Evolutionary conservation across 495 filamentous ascomycete species (phyloP), one percentile per base, ranked within the genome.

Genomic region (Chlorociboria aeruginascens): DNA sequence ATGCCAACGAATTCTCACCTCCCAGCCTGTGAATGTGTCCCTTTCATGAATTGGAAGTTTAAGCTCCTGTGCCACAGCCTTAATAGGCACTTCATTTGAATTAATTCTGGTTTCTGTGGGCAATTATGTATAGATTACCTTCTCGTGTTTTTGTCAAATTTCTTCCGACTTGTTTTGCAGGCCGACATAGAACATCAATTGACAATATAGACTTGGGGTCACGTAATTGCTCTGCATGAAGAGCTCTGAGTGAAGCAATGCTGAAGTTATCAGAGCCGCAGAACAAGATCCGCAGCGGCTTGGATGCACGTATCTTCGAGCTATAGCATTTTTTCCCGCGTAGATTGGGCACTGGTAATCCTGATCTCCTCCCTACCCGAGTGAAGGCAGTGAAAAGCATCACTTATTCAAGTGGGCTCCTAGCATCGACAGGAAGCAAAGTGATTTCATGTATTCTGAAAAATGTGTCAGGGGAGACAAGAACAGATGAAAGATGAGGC

Each of bases 181-280:
- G 83, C 40, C 83, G 73, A 50, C 85, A 86, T 8, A 95, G 78
- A 1, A 98, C 89, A 63, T 95, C 85, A 53, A 98, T 88, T 0
- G 86, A 90, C 41, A 67, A 65, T 51, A 98, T 83, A 3, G 78
- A 65, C 10, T 67, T 61, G 3, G 73, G 68, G 25, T 78, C 65
- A 12, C 62, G 54, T 16, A 66, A 30, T 40, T 79, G 71, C 57
- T 89, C 80, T 2, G 59, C 55, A 57, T 85, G 65, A 39, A 98
- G 67, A 16, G 83, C 84, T 42, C 69, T 68, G 40, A 98, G 71
- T 2, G 89, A 87, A 32, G 76, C 76, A 58, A 82, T 81, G 65
- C 89, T 95, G 65, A 96, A 95, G 6, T 83, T 72, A 60, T 98
- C 92, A 9, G 93, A 93, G 25, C 92, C 92, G 62, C 89, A 97